Conservation (phyloP, 176 grass and related monocot genomes). For the Guadua angustifolia region DNA sequence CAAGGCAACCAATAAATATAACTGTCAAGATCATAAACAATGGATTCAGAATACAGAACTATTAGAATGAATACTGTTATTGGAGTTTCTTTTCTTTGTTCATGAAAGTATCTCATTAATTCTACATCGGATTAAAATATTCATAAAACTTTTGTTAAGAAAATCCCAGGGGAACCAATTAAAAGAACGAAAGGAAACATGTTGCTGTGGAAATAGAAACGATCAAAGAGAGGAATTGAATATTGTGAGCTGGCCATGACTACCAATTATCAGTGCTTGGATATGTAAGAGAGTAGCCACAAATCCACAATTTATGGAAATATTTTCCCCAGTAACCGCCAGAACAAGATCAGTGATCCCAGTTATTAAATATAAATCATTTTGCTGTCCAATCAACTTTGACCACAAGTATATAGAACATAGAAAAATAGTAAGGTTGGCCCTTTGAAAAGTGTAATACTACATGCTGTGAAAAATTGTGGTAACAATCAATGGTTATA, state of each 20-base stretch:
- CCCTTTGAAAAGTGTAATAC: background rate
- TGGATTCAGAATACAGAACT: background rate
- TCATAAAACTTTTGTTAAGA: background rate
- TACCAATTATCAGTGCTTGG: background rate
- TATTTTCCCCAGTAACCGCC: background rate
- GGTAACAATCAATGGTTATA: background rate
- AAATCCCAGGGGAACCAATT: background rate
- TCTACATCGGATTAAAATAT: conserved; percentile 4
- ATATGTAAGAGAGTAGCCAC: background rate
- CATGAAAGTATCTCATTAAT: conserved; percentile 20
- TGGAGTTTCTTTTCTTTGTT: background rate
- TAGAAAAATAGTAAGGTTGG: conserved; percentile 3
- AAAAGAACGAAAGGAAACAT: background rate
- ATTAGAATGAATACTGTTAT: background rate
- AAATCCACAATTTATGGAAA: background rate
- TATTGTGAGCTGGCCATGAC: background rate
- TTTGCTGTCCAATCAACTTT: background rate
- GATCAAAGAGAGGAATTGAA: background rate
- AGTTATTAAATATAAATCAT: conserved; percentile 13
- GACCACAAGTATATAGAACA: background rate
- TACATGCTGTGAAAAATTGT: conserved; percentile 2
- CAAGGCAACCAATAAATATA: conserved; percentile 6
- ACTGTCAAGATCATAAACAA: conserved; percentile 3
- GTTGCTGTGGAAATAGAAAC: background rate
- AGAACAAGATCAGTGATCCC: background rate